Evolutionary conservation across 495 filamentous ascomycete genomes (phyloP).

Genomic region (Penicillium herquei): DNA sequence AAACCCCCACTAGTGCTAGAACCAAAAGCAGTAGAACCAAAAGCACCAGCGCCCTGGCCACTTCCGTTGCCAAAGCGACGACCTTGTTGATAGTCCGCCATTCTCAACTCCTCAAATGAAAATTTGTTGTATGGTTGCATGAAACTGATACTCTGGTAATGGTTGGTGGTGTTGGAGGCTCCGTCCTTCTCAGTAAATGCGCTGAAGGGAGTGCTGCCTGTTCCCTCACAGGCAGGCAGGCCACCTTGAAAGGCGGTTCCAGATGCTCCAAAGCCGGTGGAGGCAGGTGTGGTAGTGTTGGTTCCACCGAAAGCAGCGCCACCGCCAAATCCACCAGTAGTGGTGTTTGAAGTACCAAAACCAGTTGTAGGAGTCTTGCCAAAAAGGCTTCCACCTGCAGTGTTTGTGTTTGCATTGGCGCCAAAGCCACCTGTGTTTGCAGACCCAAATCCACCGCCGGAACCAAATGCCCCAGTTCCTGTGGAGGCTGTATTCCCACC

Average conservation of each 20-base stretch:
- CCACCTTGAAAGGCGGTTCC: conserved; percentile 49
- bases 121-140: conserved; percentile 83
- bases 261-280: conserved; percentile 17
- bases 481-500: conserved; percentile 36
- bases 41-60: conserved; percentile 72
- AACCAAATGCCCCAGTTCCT: conserved; percentile 35
- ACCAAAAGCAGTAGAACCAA: conserved; percentile 58
- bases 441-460: conserved; percentile 23
- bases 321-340: conserved; percentile 20
- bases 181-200: conserved; percentile 80
- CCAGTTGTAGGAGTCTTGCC: conserved; percentile 38
- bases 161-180: conserved; percentile 55
- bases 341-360: conserved; percentile 34
- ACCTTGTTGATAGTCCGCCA: conserved; percentile 87
- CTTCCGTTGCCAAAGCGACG: conserved; percentile 76
- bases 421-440: conserved; percentile 35
- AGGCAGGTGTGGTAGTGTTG: conserved; percentile 3
- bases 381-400: conserved; percentile 45
- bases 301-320: conserved; percentile 26
- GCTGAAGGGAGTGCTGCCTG: conserved; percentile 70
- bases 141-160: conserved; percentile 86
- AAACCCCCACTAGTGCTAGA: conserved; percentile 33
- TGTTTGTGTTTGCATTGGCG: conserved; percentile 40
- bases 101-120: conserved; percentile 84
- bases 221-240: conserved; percentile 58